A percentile compares a stretch with the other conserved stretches of the same genome.
phyloP scores from a whole-genome alignment of 805 yeast species.

The Zygotorulaspora florentina region DNA sequence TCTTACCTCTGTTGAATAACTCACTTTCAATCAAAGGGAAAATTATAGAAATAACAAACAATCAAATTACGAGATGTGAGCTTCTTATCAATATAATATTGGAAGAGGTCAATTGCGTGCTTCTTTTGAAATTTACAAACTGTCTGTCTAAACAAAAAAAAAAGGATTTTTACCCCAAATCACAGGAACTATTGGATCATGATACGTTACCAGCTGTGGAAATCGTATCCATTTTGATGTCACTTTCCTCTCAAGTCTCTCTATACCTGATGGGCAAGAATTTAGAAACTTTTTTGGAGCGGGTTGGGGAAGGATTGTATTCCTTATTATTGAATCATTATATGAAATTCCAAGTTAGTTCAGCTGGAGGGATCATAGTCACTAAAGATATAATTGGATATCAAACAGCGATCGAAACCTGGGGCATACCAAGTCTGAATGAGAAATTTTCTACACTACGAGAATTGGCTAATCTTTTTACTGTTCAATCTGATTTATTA shows the following conservation, averaged over 20 bases:
- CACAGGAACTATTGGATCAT: conserved; percentile 45
- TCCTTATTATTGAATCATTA: conserved; percentile 64
- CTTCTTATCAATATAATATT: conserved; percentile 60
- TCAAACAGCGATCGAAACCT: conserved; percentile 61
- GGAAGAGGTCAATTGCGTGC: conserved; percentile 51
- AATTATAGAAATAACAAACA: conserved; percentile 59
- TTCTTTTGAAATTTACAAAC: conserved; percentile 46
- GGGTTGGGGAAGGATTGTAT: conserved; percentile 56
- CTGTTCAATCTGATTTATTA: conserved; percentile 76
- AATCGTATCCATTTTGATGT: conserved; percentile 48
- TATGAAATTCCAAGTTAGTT: conserved; percentile 68
- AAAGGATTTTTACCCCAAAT: conserved; percentile 58
- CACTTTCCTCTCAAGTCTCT: conserved; percentile 33
- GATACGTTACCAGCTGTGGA: conserved; percentile 71
- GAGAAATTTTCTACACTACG: conserved; percentile 66
- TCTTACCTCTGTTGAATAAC: conserved; percentile 68
- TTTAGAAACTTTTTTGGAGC: conserved; percentile 46
- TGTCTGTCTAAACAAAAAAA: conserved; percentile 64
- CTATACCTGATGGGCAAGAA: conserved; percentile 44
- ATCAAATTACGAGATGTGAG: conserved; percentile 58
- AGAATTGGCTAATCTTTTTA: conserved; percentile 78
- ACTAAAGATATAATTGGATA: conserved; percentile 80
- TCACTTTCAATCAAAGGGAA: conserved; percentile 53
- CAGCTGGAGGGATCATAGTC: conserved; percentile 76
- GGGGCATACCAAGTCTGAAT: conserved; percentile 58